These are phyloP conservation scores for Phalaenopsis aphrodite DNA, from an alignment of 106 monocot genomes.

Conservation along the genomic window DNA sequence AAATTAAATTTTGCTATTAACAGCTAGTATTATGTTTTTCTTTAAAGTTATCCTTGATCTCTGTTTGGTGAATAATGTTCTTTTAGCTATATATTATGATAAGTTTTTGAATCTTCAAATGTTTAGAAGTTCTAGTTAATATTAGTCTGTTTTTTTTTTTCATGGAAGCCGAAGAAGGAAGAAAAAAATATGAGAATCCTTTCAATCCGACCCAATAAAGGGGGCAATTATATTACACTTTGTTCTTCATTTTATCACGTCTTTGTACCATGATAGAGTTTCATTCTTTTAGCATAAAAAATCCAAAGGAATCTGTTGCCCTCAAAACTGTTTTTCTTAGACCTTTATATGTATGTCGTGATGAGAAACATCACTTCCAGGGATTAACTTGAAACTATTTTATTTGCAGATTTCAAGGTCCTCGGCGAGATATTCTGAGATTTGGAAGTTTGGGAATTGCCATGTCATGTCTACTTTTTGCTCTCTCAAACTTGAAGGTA, in stretches of 20 bases:
- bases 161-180: background rate
- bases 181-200: too few relatives aligned
- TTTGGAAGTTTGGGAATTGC: conserved; percentile 96
- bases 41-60: too few relatives aligned
- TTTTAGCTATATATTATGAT: too few relatives aligned
- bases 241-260: background rate
- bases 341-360: background rate
- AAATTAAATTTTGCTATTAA: too few relatives aligned
- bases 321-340: background rate
- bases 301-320: background rate
- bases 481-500: conserved; percentile 91
- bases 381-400: conserved; percentile 14
- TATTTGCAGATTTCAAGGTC: conserved; percentile 65
- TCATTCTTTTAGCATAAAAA: background rate
- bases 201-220: too few relatives aligned
- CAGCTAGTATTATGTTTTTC: too few relatives aligned
- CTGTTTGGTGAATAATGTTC: too few relatives aligned
- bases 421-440: conserved; percentile 77
- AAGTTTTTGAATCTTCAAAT: too few relatives aligned
- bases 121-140: too few relatives aligned
- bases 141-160: background rate
- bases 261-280: background rate
- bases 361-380: background rate
- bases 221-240: too few relatives aligned
- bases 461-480: conserved; percentile 68